These are phyloP conservation scores for Sambucus nigra DNA, from an alignment of 129 eudicot genomes.

Conservation along the genomic window DNA sequence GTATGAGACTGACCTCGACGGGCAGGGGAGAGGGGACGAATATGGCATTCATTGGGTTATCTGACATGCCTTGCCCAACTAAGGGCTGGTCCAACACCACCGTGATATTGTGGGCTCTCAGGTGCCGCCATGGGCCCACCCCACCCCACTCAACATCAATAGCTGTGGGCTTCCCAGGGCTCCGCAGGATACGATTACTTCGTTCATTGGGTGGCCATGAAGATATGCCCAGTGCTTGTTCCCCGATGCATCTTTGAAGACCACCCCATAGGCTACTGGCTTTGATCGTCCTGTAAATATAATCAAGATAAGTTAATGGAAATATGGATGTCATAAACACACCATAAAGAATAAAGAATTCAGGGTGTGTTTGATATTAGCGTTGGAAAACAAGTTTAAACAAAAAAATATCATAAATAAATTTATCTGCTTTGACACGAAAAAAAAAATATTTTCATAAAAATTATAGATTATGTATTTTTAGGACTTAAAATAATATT, in stretches of 20 bases:
- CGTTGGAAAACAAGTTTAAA: no score
- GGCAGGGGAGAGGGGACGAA: constrained; percentile 78
- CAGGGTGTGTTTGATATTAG: no score
- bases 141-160: constrained; percentile 80
- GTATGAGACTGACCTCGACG: constrained; percentile 73
- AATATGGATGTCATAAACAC: no score
- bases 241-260: constrained; percentile 60
- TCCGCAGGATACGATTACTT: constrained; percentile 70
- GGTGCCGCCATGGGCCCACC: constrained; percentile 64
- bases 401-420: no score
- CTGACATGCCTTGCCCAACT: constrained; percentile 89
- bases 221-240: constrained; percentile 51
- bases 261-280: constrained; percentile 73
- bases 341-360: no score
- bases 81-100: constrained; percentile 55
- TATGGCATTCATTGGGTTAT: constrained; percentile 91
- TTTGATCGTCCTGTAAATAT: constrained; percentile 30
- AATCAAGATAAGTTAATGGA: no score
- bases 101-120: constrained; percentile 54
- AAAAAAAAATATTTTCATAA: no score
- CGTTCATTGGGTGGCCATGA: constrained; percentile 41
- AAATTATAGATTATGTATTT: no score
- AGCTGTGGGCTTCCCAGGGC: constrained; percentile 96
- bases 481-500: no score
- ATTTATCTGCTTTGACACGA: no score